Conservation (phyloP, 495 filamentous ascomycete species). For the Penicillium egyptiacum region DNA sequence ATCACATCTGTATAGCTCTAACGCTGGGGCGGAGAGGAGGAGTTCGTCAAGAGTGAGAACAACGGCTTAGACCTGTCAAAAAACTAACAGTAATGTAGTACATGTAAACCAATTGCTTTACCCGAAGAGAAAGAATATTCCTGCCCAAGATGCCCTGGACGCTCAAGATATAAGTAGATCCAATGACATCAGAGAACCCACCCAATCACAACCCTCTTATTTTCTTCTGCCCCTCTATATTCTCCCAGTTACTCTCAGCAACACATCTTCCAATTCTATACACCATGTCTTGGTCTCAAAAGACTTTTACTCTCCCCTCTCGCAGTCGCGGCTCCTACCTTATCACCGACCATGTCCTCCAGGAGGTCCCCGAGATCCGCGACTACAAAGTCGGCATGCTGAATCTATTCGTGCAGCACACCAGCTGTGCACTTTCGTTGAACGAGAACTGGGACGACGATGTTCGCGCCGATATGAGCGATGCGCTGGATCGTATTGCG, state of each 20-base stretch:
- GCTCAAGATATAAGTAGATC: not conserved
- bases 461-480: constrained; percentile 84
- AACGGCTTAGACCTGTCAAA: too few species aligned
- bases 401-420: constrained; percentile 89
- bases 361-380: constrained; percentile 70
- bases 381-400: constrained; percentile 83
- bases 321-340: constrained; percentile 83
- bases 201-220: constrained; percentile 22
- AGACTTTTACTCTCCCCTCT: constrained; percentile 71
- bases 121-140: too few species aligned
- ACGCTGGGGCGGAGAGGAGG: too few species aligned
- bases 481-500: constrained; percentile 86
- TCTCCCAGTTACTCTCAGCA: not conserved
- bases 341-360: constrained; percentile 70
- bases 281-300: constrained; percentile 75
- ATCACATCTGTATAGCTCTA: too few species aligned
- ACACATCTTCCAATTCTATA: not conserved
- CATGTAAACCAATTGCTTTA: too few species aligned
- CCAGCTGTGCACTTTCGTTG: constrained; percentile 76
- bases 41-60: too few species aligned
- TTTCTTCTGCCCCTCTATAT: constrained; percentile 13
- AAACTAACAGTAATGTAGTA: too few species aligned
- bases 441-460: constrained; percentile 96
- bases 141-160: too few species aligned
- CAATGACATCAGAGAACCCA: constrained; percentile 24